phyloP scores from a whole-genome alignment of 768 basidiomycete genomes.

The Mycena alexandri region DNA sequence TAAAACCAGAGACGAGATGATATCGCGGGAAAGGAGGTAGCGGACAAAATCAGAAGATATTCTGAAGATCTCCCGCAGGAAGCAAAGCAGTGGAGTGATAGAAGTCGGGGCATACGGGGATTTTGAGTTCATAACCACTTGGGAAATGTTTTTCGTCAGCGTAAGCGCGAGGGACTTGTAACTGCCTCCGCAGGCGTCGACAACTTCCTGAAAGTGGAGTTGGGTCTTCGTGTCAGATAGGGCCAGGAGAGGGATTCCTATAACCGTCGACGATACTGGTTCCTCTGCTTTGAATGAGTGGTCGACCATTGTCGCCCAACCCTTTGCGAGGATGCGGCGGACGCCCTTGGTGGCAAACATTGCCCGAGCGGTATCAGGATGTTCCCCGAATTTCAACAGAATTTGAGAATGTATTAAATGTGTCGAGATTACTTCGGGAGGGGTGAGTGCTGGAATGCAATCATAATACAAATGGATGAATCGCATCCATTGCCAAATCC shows the following conservation, averaged over 20 bases:
- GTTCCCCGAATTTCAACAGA: constrained; percentile 16
- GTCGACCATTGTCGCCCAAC: constrained; percentile 21
- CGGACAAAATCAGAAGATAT: constrained; percentile 14
- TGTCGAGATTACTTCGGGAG: constrained; percentile 15
- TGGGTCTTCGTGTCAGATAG: constrained; percentile 20
- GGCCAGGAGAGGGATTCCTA: constrained; percentile 26
- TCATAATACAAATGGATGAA: constrained; percentile 14
- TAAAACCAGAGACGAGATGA: constrained; percentile 16
- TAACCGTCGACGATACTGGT: constrained; percentile 15
- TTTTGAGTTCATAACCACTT: constrained; percentile 20
- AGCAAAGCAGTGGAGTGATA: constrained; percentile 18
- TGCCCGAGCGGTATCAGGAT: constrained; percentile 12
- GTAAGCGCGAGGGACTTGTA: constrained; percentile 15
- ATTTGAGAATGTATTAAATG: constrained; percentile 14
- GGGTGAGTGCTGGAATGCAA: constrained; percentile 10
- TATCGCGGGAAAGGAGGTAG: constrained; percentile 20
- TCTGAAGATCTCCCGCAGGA: constrained; percentile 1
- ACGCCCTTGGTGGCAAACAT: constrained; percentile 22
- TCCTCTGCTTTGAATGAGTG: constrained; percentile 5
- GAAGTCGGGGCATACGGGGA: constrained; percentile 8
- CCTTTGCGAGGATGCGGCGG: constrained; percentile 18
- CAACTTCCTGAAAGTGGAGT: constrained; percentile 15
- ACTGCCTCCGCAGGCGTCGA: constrained; percentile 24
- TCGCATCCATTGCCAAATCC: constrained; percentile 25
- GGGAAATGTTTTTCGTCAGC: constrained; percentile 17